Evolutionary conservation across 305 asterid species (phyloP), one percentile per base, ranked within the genome.

Genomic region (Rubia peregrina): DNA sequence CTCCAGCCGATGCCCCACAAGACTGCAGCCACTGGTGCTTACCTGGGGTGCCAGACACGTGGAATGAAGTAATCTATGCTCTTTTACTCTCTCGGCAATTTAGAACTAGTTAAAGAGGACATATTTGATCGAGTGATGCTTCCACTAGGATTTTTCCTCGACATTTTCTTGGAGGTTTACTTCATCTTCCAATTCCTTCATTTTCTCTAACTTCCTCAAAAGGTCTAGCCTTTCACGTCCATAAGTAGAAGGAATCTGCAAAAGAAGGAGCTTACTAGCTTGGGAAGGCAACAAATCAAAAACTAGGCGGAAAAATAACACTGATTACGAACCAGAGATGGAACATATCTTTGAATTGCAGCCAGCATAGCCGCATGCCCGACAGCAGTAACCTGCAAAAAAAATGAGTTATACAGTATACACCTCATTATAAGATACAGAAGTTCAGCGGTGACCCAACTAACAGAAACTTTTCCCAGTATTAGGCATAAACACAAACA

Each of bases 21-120:
- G 95, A 89, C 73, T 93, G 97, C 83, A 89, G 95, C 83, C 98
- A 93, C 73, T 90, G 96, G 95, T 90, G 96, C 86, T 77, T 89
- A 71, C 98, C 95, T 5, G 96, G 98, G 68, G 92, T 85, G 74
- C 94, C 94, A 21, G 96, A 89, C 72, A 83, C 92, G 33, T 90
- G 97, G 97, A 90, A 90, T 36, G 85, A 85, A 68, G 77, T 90
- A 61, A 73, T 93, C 69, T 86, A 89, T 26, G 81, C 94, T 17
- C 79, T 83, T 68, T 75, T 90, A 78, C 57, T 86, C 79, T 75
- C 73, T 61, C 68, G 73, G 57, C 88, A 84, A 75, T 88, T 79
- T 68, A 79, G 80, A 81, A 86, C 82, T 7, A 56, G 61, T 21
- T 71, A 16, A 69, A 41, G 62, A 51, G 44, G 71, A 56, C 6